Evolutionary conservation across 148 eudicot genomes (phyloP), one percentile per base, ranked within the genome.

Genomic region (Silene uniflora): DNA sequence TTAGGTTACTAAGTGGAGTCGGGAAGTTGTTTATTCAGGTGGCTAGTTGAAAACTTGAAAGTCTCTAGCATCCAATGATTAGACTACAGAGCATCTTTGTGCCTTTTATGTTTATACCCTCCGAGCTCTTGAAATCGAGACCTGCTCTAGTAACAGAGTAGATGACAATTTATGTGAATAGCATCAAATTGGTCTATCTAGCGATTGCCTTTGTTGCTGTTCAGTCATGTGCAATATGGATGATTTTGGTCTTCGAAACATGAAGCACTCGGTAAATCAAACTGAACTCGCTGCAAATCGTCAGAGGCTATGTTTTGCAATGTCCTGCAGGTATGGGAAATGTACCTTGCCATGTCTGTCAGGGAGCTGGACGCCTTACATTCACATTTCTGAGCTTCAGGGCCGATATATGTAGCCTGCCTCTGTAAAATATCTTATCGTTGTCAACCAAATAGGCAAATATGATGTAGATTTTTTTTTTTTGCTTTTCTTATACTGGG

Each of bases 1-100:
- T 83, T 80, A 73, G 99, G 99, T 68, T 95, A 95, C 82, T 95
- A 77, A 91, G 47, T 22, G 17, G n/a, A 7, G 25, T 23, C 65
- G n/a, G 61, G 3, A 16, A 23, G 32, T 58, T 49, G 22, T 75
- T n/a, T 49, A 65, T 10, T 47, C 21, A 22, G 32, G 44, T 18
- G 19, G 0, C 13, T 16, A 23, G 35, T 60, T 62, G 49, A 35
- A 58, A 44, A 11, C 52, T 12, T 42, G 79, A 25, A 23, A 42
- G 18, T 25, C 21, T 25, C 54, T 21, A 29, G 1, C 6, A 10
- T 56, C 62, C 7, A 25, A 0, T 11, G 54, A 54, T 21, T 70
- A 46, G 63, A 25, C 19, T 17, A 22, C 23, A 23, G 18, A 19
- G 72, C 54, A 35, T 35, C 59, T 73, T 39, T 22, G 25, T 62